A percentile compares a stretch with the other conserved stretches of the same genome.
These are phyloP conservation scores for Exobasidium cylindrosporum DNA, from an alignment of 1,284 basidiomycete genomes.

Conservation along the genomic window DNA sequence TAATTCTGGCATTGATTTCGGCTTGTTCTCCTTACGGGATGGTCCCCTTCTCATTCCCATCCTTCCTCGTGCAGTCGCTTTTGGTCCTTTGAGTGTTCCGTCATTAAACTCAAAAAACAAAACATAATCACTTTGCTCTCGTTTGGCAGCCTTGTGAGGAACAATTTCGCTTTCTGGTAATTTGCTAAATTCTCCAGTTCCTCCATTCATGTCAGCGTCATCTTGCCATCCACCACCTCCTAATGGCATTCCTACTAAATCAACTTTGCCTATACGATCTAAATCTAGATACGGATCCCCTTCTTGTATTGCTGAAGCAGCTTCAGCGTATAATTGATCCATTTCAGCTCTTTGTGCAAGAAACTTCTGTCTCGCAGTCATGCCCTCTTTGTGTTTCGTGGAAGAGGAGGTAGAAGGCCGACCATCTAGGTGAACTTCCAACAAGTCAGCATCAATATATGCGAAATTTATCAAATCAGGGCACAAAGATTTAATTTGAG, in stretches of 20 bases:
- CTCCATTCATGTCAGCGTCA: not conserved
- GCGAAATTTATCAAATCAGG: constrained; percentile 78
- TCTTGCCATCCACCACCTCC: constrained; percentile 7
- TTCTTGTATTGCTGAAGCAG: not conserved
- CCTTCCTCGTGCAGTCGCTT: constrained; percentile 52
- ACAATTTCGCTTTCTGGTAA: not conserved
- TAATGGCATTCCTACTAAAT: not conserved
- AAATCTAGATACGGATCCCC: not conserved
- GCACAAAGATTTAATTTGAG: constrained; percentile 83
- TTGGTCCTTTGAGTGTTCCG: constrained; percentile 54
- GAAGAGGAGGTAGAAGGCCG: not conserved
- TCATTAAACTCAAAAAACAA: constrained; percentile 57
- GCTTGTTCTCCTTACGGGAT: constrained; percentile 9
- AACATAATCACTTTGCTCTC: constrained; percentile 35
- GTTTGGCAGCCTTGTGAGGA: not conserved
- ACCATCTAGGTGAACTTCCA: constrained; percentile 63
- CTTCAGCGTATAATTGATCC: not conserved
- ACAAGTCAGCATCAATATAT: constrained; percentile 69
- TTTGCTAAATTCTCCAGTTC: not conserved
- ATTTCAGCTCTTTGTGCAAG: constrained; percentile 5
- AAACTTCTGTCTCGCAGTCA: constrained; percentile 4
- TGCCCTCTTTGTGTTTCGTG: not conserved
- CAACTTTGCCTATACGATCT: not conserved
- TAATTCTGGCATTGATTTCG: constrained; percentile 22
- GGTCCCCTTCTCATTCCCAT: constrained; percentile 32